Conservation (phyloP, 2,329 filamentous ascomycete genomes). For the Aspergillus sp. region DNA sequence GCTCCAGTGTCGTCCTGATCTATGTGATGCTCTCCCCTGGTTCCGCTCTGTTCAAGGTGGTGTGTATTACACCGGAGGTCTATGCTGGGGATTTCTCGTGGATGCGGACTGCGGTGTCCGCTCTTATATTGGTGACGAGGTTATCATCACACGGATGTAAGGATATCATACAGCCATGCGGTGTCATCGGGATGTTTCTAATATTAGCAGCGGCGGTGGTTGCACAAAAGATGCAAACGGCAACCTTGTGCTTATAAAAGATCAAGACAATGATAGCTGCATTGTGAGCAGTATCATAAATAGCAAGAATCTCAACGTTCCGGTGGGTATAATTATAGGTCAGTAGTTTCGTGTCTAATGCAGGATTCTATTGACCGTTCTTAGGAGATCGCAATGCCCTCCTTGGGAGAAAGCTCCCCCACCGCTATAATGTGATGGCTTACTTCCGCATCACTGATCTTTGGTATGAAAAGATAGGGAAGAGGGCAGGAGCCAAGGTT, state of each 20-base stretch:
- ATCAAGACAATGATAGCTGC: constrained; percentile 39
- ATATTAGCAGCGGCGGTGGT: constrained; percentile 48
- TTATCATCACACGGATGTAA: constrained; percentile 61
- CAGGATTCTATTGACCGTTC: constrained; percentile 1
- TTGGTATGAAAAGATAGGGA: constrained; percentile 57
- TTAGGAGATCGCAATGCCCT: constrained; percentile 49
- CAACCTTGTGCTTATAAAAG: constrained; percentile 41
- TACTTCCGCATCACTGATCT: constrained; percentile 65
- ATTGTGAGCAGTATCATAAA: constrained; percentile 41
- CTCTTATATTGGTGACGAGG: constrained; percentile 56
- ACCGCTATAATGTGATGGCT: constrained; percentile 62
- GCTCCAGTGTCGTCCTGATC: constrained; percentile 45
- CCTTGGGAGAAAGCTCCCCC: constrained; percentile 47
- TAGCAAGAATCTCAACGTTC: constrained; percentile 42
- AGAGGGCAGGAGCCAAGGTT: constrained; percentile 48
- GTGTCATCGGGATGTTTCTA: constrained; percentile 8
- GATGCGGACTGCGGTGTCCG: constrained; percentile 51
- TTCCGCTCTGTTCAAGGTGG: constrained; percentile 60
- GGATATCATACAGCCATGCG: constrained; percentile 17
- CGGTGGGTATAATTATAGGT: constrained; percentile 56
- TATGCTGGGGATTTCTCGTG: constrained; percentile 56
- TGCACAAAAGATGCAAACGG: constrained; percentile 44
- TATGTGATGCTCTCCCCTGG: constrained; percentile 62
- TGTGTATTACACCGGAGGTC: constrained; percentile 46
- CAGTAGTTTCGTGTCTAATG: constrained; percentile 11